Conservation (phyloP, 306 rosid species). For the Quercus engelmannii region DNA sequence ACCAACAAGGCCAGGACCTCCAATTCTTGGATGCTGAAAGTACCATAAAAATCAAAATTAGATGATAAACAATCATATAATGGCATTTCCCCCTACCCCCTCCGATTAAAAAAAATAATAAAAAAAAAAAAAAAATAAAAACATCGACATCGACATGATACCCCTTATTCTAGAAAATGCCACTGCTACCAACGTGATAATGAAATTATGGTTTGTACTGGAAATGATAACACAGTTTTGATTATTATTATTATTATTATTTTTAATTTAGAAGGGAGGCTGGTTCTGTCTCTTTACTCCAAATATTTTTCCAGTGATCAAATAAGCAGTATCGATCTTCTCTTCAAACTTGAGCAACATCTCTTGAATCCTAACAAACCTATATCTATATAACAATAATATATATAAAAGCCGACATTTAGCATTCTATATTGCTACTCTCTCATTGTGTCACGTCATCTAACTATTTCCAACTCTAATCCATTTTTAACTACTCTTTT, state of each 20-base stretch:
- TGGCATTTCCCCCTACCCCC: neutral
- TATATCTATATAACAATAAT: no score
- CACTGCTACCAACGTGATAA: no score
- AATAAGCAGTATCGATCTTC: conserved; percentile 7
- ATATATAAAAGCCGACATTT: no score
- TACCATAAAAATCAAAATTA: conserved; percentile 21
- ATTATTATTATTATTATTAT: neutral
- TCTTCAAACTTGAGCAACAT: conserved; percentile 3
- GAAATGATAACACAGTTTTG: neutral
- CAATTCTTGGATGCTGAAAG: conserved; percentile 80
- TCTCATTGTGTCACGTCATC: no score
- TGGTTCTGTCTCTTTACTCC: neutral
- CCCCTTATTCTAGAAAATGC: neutral
- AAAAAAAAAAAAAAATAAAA: no score
- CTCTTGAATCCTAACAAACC: conserved; percentile 13
- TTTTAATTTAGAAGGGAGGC: neutral
- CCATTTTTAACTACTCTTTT: no score
- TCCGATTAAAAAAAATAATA: neutral
- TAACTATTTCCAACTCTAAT: no score
- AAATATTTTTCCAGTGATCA: neutral
- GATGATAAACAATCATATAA: neutral
- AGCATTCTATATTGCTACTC: no score
- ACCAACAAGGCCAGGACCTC: conserved; percentile 95
- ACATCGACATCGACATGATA: no score
- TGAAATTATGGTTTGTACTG: neutral